These are phyloP conservation scores for Lablab purpureus DNA, from an alignment of 306 rosid genomes.

Conservation along the genomic window DNA sequence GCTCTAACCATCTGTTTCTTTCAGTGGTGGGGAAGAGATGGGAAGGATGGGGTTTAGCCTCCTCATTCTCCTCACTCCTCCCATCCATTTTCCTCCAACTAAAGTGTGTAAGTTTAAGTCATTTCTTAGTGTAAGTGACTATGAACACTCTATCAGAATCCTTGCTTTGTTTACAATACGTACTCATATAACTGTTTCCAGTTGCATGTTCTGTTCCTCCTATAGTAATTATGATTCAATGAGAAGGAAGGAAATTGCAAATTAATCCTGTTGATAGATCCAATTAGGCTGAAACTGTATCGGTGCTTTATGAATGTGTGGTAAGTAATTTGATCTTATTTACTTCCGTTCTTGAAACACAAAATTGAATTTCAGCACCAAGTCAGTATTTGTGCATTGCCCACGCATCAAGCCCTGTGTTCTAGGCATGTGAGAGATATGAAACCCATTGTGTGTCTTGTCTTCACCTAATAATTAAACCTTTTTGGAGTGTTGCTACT, in stretches of 20 bases:
- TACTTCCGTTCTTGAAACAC: not conserved
- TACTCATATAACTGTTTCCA: too few relatives aligned
- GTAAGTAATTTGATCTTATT: not conserved
- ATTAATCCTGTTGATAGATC: not conserved
- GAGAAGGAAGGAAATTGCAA: not conserved
- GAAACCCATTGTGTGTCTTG: not conserved
- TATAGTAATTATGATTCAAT: not conserved
- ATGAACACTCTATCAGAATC: too few relatives aligned
- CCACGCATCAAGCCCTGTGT: not conserved
- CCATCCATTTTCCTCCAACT: not conserved
- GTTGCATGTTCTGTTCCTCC: not conserved
- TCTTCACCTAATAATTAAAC: not conserved
- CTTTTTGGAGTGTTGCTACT: slow-evolving; percentile 14
- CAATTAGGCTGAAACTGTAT: slow-evolving; percentile 5
- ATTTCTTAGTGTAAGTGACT: too few relatives aligned
- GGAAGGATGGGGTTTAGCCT: not conserved
- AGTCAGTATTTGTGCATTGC: not conserved
- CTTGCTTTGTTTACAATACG: too few relatives aligned
- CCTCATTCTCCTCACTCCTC: not conserved
- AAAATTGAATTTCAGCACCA: not conserved
- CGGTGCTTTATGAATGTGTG: not conserved
- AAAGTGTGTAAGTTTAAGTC: too few relatives aligned
- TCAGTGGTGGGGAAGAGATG: not conserved
- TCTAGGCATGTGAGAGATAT: slow-evolving; percentile 5
- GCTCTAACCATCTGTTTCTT: not conserved